Percentiles rank a stretch among this genome's conserved stretches.
Conservation (phyloP, 129 eudicot genomes). For the Lonicera japonica region DNA sequence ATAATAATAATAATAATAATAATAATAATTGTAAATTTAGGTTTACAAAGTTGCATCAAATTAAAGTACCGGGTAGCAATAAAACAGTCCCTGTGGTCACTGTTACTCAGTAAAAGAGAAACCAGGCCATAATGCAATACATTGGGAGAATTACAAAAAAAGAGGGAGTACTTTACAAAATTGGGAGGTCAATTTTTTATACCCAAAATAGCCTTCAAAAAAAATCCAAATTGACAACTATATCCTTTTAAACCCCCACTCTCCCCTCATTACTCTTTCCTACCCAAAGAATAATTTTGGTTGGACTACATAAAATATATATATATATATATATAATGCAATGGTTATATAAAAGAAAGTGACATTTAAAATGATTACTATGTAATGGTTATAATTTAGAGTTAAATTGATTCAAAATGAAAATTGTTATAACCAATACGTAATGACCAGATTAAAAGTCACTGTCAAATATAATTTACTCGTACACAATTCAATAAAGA, state of each 20-base stretch:
- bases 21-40: background rate
- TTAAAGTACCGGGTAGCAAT: background rate
- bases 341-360: too few relatives aligned
- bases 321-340: too few relatives aligned
- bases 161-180: conserved; percentile 19
- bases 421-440: too few relatives aligned
- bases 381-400: too few relatives aligned
- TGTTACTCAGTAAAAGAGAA: background rate
- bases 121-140: background rate
- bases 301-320: too few relatives aligned
- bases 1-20: too few relatives aligned
- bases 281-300: background rate
- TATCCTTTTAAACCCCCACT: conserved; percentile 18
- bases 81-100: background rate
- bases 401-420: too few relatives aligned
- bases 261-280: background rate
- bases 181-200: conserved; percentile 8
- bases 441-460: too few relatives aligned
- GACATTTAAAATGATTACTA: too few relatives aligned
- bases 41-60: background rate
- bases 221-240: conserved; percentile 19
- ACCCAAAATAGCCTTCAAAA: conserved; percentile 12
- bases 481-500: conserved; percentile 28
- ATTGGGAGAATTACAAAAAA: background rate
- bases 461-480: too few relatives aligned